Evolutionary conservation across 2,329 filamentous ascomycete genomes (phyloP).

Genomic region (Venturia oleaginea): DNA sequence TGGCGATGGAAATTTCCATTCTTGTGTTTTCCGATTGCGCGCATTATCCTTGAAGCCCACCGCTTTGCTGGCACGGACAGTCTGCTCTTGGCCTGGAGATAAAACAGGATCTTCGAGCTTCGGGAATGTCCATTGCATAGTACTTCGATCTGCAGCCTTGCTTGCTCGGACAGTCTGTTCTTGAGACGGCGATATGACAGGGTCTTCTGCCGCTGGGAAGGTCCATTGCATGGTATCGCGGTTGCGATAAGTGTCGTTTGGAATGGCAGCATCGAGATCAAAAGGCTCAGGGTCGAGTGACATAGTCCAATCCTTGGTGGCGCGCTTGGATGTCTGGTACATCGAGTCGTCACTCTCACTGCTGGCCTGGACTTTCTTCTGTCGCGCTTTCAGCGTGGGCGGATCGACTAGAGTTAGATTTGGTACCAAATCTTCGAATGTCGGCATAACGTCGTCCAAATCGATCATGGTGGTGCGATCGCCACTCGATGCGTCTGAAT

Average conservation of each 20-base stretch:
- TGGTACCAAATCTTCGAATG: conserved; percentile 22
- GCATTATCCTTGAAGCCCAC: conserved; percentile 17
- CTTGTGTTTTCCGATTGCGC: conserved; percentile 10
- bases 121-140: conserved; percentile 39
- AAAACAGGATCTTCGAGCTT: conserved; percentile 31
- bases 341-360: conserved; percentile 27
- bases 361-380: conserved; percentile 34
- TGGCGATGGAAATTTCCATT: conserved; percentile 13
- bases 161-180: conserved; percentile 22
- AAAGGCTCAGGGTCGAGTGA: neutral
- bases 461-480: conserved; percentile 47
- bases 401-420: conserved; percentile 40
- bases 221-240: conserved; percentile 39
- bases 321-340: conserved; percentile 27
- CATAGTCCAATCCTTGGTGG: conserved; percentile 44
- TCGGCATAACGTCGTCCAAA: conserved; percentile 44
- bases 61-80: conserved; percentile 24
- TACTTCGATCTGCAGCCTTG: conserved; percentile 23
- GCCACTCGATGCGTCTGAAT: conserved; percentile 29
- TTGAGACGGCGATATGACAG: conserved; percentile 27
- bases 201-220: conserved; percentile 34
- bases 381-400: conserved; percentile 47
- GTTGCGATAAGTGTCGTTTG: conserved; percentile 24
- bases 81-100: conserved; percentile 23
- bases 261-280: neutral